Percentiles rank a stretch among this genome's conserved stretches.
Evolutionary conservation across 176 grass and related monocot genomes (phyloP).

Genomic region (Panicum miliaceum): DNA sequence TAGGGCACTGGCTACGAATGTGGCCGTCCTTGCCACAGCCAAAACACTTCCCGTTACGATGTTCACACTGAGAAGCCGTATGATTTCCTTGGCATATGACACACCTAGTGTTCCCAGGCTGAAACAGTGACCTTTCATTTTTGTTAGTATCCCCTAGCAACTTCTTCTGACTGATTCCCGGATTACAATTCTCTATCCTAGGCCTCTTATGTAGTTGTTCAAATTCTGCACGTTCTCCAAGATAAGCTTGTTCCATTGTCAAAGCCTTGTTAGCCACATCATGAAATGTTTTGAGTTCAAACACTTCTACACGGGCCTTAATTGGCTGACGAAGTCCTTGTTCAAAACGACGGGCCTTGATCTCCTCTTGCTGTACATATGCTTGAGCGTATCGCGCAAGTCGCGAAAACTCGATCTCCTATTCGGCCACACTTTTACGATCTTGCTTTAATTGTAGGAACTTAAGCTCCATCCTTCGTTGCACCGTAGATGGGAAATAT

Average conservation of each 20-base stretch:
- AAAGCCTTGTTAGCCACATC: slow-evolving; percentile 1
- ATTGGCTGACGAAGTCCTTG: not conserved
- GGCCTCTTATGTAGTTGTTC: not conserved
- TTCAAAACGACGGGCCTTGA: no score
- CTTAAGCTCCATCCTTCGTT: not conserved
- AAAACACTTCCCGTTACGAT: not conserved
- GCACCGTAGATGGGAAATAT: not conserved
- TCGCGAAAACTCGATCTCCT: not conserved
- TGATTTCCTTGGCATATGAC: not conserved
- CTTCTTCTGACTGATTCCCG: not conserved
- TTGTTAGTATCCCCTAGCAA: no score
- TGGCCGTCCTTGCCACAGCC: not conserved
- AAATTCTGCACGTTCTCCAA: not conserved
- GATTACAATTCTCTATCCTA: no score
- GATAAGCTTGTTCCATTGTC: not conserved
- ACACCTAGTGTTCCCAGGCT: not conserved
- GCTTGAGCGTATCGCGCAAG: not conserved
- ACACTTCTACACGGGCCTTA: not conserved
- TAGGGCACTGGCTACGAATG: not conserved
- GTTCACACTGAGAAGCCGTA: not conserved
- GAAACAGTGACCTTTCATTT: no score
- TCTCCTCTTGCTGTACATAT: no score
- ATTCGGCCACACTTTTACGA: not conserved
- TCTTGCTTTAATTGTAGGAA: not conserved
- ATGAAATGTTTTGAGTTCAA: not conserved